Evolutionary conservation across 2,329 filamentous ascomycete species (phyloP), one percentile per base, ranked within the genome.

Genomic region (Cercospora sp.): DNA sequence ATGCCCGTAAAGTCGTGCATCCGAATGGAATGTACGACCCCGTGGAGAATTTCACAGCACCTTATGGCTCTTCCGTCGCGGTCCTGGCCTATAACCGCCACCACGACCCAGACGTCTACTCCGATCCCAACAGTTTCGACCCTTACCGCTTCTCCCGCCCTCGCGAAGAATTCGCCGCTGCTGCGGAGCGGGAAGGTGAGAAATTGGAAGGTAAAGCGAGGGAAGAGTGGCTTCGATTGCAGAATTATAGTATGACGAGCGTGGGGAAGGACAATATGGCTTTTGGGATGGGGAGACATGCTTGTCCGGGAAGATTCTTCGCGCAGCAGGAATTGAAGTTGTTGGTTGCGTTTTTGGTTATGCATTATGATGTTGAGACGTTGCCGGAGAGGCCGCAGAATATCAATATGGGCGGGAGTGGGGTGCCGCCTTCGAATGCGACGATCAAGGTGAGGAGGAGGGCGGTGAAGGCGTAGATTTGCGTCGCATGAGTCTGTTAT

Each of bases 351-450:
- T 71, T 80, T 63, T 62, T 81, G 32, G 69, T 80, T 8, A 75
- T 79, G 64, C 76, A 81, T 64, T 81, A 81, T 63, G 79, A 81
- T 21, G 72, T 81, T 34, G 74, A 78, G 67, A 12, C 58, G 12
- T 45, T 75, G 53, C 16, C 51, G 2, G 66, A 64, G 51, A 45
- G 66, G 21, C 66, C 66, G 24, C 24, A 40, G 26, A 67, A 67
- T 51, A 32, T 60, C 12, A 26, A 18, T 9, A 34, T 67, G 13
- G 61, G 66, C 18, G 66, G 66, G 12, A 53, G 49, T 12, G 53
- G 61, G 3, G 53, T 37, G 24, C 40, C 66, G 51, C 60, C 60
- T 34, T 30, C 45, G 10, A 40, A n/a, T n/a, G 37, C 65, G 26
- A 51, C 34, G 28, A 55, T 66, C 18, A 37, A 34, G 28, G 60